A percentile compares a stretch with the other conserved stretches of the same genome.
Evolutionary conservation across 345 rosid genomes (phyloP).

Genomic region (Aegle marmelos): DNA sequence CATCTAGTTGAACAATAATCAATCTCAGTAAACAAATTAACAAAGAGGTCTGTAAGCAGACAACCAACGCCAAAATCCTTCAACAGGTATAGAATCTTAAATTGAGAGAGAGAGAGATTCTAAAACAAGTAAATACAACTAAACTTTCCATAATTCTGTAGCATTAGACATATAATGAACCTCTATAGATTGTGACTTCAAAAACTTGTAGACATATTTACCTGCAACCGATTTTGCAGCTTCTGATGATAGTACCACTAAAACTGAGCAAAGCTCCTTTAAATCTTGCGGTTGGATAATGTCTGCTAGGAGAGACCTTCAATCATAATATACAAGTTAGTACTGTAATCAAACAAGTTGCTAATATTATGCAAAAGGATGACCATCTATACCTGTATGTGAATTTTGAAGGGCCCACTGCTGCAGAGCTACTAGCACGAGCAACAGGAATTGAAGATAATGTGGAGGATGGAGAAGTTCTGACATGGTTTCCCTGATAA

Average conservation of each 20-base stretch:
- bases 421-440: conserved; percentile 40
- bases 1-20: neutral
- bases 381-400: conserved; percentile 64
- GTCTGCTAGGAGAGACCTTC: conserved; percentile 94
- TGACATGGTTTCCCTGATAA: conserved; percentile 59
- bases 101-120: neutral
- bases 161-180: neutral
- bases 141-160: neutral
- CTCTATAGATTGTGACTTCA: neutral
- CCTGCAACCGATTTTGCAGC: conserved; percentile 82
- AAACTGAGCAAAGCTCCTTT: conserved; percentile 94
- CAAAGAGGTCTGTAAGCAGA: neutral
- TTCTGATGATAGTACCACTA: conserved; percentile 73
- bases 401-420: conserved; percentile 58
- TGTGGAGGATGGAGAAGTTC: conserved; percentile 47
- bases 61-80: neutral
- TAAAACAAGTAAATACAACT: neutral
- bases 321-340: conserved; percentile 38
- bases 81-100: neutral
- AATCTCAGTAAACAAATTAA: neutral
- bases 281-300: conserved; percentile 87
- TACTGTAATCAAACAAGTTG: conserved; percentile 9
- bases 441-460: conserved; percentile 44
- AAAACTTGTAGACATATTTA: conserved; percentile 15
- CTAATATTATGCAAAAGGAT: conserved; percentile 1